These are phyloP conservation scores for Maudiozyma serrabonitensis DNA, from an alignment of 805 yeast genomes.

Conservation along the genomic window DNA sequence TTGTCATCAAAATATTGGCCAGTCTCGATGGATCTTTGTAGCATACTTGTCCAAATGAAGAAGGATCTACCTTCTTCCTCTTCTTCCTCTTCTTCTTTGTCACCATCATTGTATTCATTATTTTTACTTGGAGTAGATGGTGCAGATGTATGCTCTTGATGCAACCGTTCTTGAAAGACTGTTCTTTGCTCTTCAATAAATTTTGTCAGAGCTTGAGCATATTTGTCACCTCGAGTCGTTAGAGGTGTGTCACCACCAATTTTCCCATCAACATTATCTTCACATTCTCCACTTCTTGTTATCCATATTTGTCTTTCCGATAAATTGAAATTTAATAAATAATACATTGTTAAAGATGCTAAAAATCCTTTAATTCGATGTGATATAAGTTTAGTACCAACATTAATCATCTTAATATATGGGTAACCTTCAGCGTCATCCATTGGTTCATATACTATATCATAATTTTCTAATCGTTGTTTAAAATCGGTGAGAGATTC, in stretches of 20 bases:
- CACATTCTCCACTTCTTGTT: constrained; percentile 88
- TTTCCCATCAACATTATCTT: constrained; percentile 71
- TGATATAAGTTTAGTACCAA: constrained; percentile 87
- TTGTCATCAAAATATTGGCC: constrained; percentile 67
- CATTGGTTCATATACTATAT: constrained; percentile 81
- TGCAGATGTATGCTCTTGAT: constrained; percentile 36
- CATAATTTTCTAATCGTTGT: constrained; percentile 72
- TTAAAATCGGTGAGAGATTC: constrained; percentile 77
- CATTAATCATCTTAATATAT: constrained; percentile 92
- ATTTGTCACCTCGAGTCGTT: constrained; percentile 69
- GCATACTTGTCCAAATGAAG: constrained; percentile 90
- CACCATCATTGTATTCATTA: neutral
- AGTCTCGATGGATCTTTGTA: constrained; percentile 67
- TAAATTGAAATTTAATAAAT: constrained; percentile 78
- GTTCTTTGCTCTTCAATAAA: constrained; percentile 65
- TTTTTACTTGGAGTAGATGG: constrained; percentile 4
- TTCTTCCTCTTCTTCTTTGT: no score
- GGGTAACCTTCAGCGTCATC: constrained; percentile 70
- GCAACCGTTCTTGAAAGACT: constrained; percentile 47
- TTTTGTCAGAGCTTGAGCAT: constrained; percentile 59
- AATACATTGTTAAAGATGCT: constrained; percentile 88
- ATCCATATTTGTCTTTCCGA: constrained; percentile 90
- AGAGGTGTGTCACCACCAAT: constrained; percentile 88
- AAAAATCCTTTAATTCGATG: constrained; percentile 80
- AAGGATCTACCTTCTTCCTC: constrained; percentile 40